A percentile compares a stretch with the other conserved stretches of the same genome.
Conservation (phyloP, 2,329 filamentous ascomycete genomes). For the Phyllosticta paracitricarpa region DNA sequence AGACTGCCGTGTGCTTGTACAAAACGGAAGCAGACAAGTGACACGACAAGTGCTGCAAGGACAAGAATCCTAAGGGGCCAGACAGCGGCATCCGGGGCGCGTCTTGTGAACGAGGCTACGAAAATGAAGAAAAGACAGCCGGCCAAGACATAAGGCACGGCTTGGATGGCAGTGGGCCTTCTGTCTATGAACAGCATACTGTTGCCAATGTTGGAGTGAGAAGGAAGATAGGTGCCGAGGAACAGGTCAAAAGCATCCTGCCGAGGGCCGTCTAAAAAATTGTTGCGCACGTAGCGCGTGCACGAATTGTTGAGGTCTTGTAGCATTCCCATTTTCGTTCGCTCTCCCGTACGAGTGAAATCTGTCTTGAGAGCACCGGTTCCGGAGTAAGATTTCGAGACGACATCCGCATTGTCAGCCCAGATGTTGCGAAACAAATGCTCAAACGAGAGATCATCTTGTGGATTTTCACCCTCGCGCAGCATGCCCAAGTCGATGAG, state of each 20-base stretch:
- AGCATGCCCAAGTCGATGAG: slow-evolving; percentile 77
- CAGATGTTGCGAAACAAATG: slow-evolving; percentile 91
- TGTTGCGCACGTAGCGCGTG: slow-evolving; percentile 85
- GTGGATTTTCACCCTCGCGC: slow-evolving; percentile 63
- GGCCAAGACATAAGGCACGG: slow-evolving; percentile 82
- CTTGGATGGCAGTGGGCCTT: slow-evolving; percentile 77
- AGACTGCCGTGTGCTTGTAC: slow-evolving; percentile 79
- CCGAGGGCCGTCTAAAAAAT: slow-evolving; percentile 85
- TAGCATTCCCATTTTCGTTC: slow-evolving; percentile 74
- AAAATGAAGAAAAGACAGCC: slow-evolving; percentile 78
- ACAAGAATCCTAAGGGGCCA: slow-evolving; percentile 76
- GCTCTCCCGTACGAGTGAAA: slow-evolving; percentile 83
- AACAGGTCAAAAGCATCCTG: slow-evolving; percentile 96
- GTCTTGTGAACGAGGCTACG: slow-evolving; percentile 62
- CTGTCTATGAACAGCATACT: slow-evolving; percentile 73
- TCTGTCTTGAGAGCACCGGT: slow-evolving; percentile 98
- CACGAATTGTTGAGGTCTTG: slow-evolving; percentile 83
- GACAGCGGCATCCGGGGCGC: slow-evolving; percentile 62
- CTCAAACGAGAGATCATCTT: slow-evolving; percentile 74
- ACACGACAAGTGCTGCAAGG: slow-evolving; percentile 63
- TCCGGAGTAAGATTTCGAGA: slow-evolving; percentile 85
- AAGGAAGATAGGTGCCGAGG: slow-evolving; percentile 73
- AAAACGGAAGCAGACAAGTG: slow-evolving; percentile 64
- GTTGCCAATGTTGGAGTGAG: slow-evolving; percentile 58
- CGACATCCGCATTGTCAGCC: slow-evolving; percentile 96